Evolutionary conservation across 306 rosid genomes (phyloP).

Genomic region (Lagenaria siceraria): DNA sequence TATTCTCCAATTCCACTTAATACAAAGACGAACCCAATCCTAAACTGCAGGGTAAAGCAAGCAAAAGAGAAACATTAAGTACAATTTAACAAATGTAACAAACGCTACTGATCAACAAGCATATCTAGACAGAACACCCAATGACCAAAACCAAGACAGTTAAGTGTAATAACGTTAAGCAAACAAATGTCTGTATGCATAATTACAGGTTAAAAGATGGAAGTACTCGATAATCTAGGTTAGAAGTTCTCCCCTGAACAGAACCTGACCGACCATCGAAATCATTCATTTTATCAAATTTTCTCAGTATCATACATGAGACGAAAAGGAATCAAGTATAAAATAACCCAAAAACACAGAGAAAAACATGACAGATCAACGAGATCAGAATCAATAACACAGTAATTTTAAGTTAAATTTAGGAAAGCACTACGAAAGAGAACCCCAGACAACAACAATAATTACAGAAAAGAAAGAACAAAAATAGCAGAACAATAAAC

Average conservation of each 20-base stretch:
- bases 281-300: neutral
- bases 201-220: neutral
- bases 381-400: neutral
- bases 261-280: neutral
- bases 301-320: neutral
- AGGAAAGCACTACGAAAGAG: neutral
- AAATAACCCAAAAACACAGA: neutral
- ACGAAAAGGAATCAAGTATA: neutral
- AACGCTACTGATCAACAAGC: neutral
- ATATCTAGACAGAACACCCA: neutral
- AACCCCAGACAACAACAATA: neutral
- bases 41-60: constrained; percentile 18
- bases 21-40: constrained; percentile 13
- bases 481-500: neutral
- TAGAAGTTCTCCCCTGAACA: neutral
- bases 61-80: neutral
- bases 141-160: neutral
- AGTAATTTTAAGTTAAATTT: neutral
- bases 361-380: neutral
- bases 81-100: neutral
- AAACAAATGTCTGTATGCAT: neutral
- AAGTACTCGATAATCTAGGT: neutral
- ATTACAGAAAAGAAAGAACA: neutral
- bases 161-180: neutral
- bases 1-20: constrained; percentile 25